phyloP scores from a whole-genome alignment of 148 eudicot genomes.

The Vaccinium vitisidaea region DNA sequence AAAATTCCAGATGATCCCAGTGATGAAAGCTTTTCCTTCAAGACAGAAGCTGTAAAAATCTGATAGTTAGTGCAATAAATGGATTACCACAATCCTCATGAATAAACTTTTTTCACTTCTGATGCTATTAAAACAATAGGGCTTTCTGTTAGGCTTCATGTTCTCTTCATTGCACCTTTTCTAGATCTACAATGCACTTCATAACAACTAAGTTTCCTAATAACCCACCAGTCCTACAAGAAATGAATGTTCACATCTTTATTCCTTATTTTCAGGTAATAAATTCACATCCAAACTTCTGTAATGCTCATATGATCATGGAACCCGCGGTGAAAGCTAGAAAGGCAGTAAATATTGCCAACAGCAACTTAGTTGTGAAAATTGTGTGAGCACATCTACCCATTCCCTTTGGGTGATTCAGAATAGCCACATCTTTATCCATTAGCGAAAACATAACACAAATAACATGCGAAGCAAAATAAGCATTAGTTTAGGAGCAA shows the following conservation, averaged over 20 bases:
- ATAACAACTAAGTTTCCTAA: background rate
- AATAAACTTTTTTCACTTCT: background rate
- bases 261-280: background rate
- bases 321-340: background rate
- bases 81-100: background rate
- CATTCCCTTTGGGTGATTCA: background rate
- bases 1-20: conserved; percentile 93
- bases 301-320: no score
- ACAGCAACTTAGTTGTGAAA: background rate
- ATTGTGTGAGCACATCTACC: background rate
- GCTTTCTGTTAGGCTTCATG: background rate
- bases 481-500: conserved; percentile 1
- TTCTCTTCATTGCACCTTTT: background rate
- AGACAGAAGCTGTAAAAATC: conserved; percentile 74
- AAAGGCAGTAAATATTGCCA: background rate
- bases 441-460: background rate
- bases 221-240: background rate
- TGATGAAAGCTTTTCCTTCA: conserved; percentile 94
- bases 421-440: background rate
- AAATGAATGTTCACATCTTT: background rate
- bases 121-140: background rate
- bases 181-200: background rate
- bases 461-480: background rate
- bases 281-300: conserved; percentile 1
- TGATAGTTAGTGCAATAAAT: conserved; percentile 14